A percentile compares a stretch with the other conserved stretches of the same genome.
Conservation (phyloP, 345 rosid genomes). For the Geranium brycei region DNA sequence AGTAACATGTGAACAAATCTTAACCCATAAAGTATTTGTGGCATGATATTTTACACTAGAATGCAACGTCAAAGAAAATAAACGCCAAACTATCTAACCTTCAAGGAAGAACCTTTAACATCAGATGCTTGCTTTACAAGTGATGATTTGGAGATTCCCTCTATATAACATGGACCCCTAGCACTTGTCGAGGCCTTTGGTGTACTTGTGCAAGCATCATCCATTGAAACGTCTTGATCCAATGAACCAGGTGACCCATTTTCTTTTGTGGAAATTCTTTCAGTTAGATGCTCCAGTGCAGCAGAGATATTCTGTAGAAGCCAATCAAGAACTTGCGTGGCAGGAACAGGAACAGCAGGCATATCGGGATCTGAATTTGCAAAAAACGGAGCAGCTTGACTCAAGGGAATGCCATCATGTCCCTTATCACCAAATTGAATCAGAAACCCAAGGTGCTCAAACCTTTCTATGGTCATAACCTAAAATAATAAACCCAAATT, state of each 20-base stretch:
- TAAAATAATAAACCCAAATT: slow-evolving; percentile 20
- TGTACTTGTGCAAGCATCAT: slow-evolving; percentile 71
- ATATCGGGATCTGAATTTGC: slow-evolving; percentile 99
- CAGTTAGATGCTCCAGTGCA: slow-evolving; percentile 65
- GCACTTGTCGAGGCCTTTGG: slow-evolving; percentile 46
- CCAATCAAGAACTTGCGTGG: slow-evolving; percentile 85
- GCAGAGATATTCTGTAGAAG: slow-evolving; percentile 64
- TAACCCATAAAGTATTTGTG: neutral
- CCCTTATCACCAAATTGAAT: slow-evolving; percentile 89
- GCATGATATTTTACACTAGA: neutral
- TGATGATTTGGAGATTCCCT: slow-evolving; percentile 88
- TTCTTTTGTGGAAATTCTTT: slow-evolving; percentile 80
- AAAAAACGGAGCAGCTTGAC: slow-evolving; percentile 88
- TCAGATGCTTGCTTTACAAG: slow-evolving; percentile 78
- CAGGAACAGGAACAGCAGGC: slow-evolving; percentile 96
- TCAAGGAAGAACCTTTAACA: slow-evolving; percentile 76
- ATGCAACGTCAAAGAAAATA: neutral
- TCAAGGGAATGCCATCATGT: slow-evolving; percentile 39
- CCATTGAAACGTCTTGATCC: slow-evolving; percentile 86
- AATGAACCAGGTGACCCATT: slow-evolving; percentile 56
- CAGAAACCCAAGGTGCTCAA: slow-evolving; percentile 93
- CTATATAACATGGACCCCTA: slow-evolving; percentile 67
- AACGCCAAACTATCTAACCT: slow-evolving; percentile 34
- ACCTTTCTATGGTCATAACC: slow-evolving; percentile 86
- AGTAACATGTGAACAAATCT: too few species aligned